Conservation (phyloP, 352 stramenopile species). For the Globisporangium canariense region DNA sequence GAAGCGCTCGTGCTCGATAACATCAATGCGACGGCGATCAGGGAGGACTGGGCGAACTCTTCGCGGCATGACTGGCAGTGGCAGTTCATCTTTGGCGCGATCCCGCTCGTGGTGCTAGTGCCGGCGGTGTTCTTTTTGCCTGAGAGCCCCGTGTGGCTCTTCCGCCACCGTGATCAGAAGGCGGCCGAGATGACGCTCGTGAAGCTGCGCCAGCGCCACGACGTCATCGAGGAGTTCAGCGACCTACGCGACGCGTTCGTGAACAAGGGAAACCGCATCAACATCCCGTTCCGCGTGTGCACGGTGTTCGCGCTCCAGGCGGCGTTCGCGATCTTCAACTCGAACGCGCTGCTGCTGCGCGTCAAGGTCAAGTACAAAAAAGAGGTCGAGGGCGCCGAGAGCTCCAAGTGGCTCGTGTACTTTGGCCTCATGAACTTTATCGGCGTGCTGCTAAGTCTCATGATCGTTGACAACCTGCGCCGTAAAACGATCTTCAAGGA, state of each 20-base stretch:
- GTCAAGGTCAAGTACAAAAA: constrained; percentile 52
- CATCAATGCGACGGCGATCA: constrained; percentile 71
- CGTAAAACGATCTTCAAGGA: constrained; percentile 89
- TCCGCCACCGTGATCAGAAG: constrained; percentile 67
- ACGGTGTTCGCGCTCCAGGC: constrained; percentile 62
- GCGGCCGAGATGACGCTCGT: constrained; percentile 58
- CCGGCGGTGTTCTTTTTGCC: constrained; percentile 60
- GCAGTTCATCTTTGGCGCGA: constrained; percentile 75
- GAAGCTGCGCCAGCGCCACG: constrained; percentile 76
- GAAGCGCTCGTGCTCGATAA: constrained; percentile 68
- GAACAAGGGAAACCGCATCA: constrained; percentile 57
- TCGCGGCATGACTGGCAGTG: constrained; percentile 75
- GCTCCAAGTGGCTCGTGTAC: constrained; percentile 76
- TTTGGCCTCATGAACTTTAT: constrained; percentile 76
- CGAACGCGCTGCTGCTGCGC: constrained; percentile 60
- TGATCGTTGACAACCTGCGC: constrained; percentile 82
- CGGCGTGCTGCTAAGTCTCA: constrained; percentile 58
- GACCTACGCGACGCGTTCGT: constrained; percentile 68
- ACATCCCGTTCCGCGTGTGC: constrained; percentile 66
- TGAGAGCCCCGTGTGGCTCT: constrained; percentile 78
- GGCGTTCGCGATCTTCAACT: constrained; percentile 68
- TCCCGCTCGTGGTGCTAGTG: constrained; percentile 63
- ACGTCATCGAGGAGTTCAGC: constrained; percentile 73
- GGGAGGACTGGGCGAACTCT: constrained; percentile 57
- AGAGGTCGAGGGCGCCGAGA: constrained; percentile 43